phyloP scores from a whole-genome alignment of 1,284 basidiomycete species.

The Flammula alnicola region DNA sequence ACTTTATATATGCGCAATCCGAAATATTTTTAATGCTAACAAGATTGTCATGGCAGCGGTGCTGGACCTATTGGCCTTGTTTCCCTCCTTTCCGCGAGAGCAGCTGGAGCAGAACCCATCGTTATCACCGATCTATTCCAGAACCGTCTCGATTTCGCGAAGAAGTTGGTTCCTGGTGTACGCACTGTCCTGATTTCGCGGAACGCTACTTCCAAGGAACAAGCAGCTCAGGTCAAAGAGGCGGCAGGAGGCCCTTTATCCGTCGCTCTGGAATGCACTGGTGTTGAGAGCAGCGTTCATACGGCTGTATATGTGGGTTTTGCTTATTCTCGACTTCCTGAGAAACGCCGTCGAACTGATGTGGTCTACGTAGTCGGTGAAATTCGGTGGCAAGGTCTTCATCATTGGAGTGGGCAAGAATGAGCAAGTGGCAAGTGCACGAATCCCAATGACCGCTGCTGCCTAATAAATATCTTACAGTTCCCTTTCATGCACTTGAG shows the following conservation, averaged over 20 bases:
- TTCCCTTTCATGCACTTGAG: constrained; percentile 74
- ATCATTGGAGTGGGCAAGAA: constrained; percentile 68
- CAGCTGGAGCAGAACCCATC: constrained; percentile 78
- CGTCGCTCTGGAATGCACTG: constrained; percentile 75
- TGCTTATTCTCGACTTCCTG: neutral
- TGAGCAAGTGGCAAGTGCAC: constrained; percentile 52
- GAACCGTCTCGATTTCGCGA: constrained; percentile 82
- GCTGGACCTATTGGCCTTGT: constrained; percentile 90
- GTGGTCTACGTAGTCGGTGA: constrained; percentile 43
- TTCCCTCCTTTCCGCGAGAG: constrained; percentile 78
- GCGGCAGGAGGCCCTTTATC: constrained; percentile 52
- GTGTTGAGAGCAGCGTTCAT: constrained; percentile 75
- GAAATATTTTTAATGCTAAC: neutral
- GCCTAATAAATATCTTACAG: too few relatives aligned
- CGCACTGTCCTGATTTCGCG: constrained; percentile 56
- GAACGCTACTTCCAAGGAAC: constrained; percentile 46
- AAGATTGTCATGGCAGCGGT: constrained; percentile 41
- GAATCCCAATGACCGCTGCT: too few relatives aligned
- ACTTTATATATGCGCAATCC: neutral
- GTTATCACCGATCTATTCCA: constrained; percentile 84
- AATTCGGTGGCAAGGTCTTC: constrained; percentile 67
- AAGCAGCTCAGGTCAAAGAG: constrained; percentile 53
- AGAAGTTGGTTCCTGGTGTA: constrained; percentile 75
- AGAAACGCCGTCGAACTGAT: neutral
- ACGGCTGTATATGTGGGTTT: constrained; percentile 66